Evolutionary conservation across 2,329 filamentous ascomycete genomes (phyloP).

Genomic region (Trichothecium roseum): DNA sequence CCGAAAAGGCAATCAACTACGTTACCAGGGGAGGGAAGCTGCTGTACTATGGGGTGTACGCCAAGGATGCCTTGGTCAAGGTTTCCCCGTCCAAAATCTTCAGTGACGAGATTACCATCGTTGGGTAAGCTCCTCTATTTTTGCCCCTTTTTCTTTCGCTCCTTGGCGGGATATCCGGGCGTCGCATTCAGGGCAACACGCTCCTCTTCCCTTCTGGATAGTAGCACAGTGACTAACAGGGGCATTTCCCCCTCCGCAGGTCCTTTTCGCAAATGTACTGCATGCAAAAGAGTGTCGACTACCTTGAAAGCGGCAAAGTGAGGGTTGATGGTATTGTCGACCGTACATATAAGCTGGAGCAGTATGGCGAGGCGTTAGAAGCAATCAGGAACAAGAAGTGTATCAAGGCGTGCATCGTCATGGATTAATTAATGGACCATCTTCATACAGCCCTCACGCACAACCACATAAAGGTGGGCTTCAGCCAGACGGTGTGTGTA

Average conservation of each 20-base stretch:
- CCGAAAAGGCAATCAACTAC: conserved; percentile 63
- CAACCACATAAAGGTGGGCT: too few species aligned
- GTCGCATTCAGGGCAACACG: too few species aligned
- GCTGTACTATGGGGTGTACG: conserved; percentile 62
- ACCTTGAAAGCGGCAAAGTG: conserved; percentile 49
- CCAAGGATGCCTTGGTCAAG: conserved; percentile 48
- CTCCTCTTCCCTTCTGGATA: too few species aligned
- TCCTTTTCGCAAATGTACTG: conserved; percentile 10
- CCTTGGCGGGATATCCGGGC: too few species aligned
- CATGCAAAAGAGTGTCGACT: conserved; percentile 26
- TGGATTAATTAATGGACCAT: too few species aligned
- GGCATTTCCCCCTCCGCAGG: too few species aligned
- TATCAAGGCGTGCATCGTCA: conserved; percentile 65
- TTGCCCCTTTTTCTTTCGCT: background rate
- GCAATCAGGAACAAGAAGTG: conserved; percentile 62
- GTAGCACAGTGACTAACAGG: too few species aligned
- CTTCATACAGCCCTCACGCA: too few species aligned
- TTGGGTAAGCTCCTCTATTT: conserved; percentile 36
- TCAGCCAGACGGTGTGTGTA: too few species aligned
- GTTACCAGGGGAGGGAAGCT: conserved; percentile 61
- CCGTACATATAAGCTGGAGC: conserved; percentile 62
- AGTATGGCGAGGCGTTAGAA: conserved; percentile 61
- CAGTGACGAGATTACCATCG: conserved; percentile 58
- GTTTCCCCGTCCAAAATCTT: conserved; percentile 67
- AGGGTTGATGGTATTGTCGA: conserved; percentile 61